Evolutionary conservation across 352 stramenopile species (phyloP).

Genomic region (Phytophthora vignae): DNA sequence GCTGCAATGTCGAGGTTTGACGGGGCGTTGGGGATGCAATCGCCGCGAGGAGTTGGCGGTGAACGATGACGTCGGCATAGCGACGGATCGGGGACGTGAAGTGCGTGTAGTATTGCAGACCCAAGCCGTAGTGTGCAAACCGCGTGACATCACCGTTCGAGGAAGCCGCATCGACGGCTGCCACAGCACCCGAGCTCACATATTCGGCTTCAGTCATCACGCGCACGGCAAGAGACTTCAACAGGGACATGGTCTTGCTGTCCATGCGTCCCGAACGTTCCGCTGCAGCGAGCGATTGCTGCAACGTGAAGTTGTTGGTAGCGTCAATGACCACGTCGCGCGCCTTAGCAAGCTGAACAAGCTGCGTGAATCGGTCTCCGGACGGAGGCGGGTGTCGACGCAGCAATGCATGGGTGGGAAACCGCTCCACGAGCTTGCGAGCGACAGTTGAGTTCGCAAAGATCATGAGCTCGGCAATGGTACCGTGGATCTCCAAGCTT

Average conservation of each 20-base stretch:
- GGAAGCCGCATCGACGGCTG: constrained; percentile 50
- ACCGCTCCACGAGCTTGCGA: constrained; percentile 78
- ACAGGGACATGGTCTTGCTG: constrained; percentile 85
- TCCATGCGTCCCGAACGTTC: constrained; percentile 71
- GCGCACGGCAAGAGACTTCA: constrained; percentile 94
- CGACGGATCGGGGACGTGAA: constrained; percentile 93
- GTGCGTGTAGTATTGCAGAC: constrained; percentile 92
- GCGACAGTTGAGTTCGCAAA: constrained; percentile 92
- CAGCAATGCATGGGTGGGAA: constrained; percentile 88
- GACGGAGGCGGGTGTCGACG: constrained; percentile 86
- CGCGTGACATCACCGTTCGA: constrained; percentile 58
- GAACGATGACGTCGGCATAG: constrained; percentile 93
- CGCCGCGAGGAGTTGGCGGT: constrained; percentile 85
- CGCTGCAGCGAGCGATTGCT: constrained; percentile 72
- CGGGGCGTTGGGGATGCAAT: constrained; percentile 34
- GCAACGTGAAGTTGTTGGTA: constrained; percentile 84
- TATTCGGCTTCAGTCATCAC: constrained; percentile 97
- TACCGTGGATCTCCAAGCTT: constrained; percentile 94
- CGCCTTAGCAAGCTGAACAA: constrained; percentile 76
- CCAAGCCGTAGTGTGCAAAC: constrained; percentile 90
- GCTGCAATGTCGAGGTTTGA: not conserved
- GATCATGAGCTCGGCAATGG: constrained; percentile 95
- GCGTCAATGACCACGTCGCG: constrained; percentile 80
- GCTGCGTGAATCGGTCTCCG: constrained; percentile 75
- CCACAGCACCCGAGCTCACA: constrained; percentile 73